Evolutionary conservation across 306 rosid species (phyloP).

Genomic region (Echinosophora koreensis): DNA sequence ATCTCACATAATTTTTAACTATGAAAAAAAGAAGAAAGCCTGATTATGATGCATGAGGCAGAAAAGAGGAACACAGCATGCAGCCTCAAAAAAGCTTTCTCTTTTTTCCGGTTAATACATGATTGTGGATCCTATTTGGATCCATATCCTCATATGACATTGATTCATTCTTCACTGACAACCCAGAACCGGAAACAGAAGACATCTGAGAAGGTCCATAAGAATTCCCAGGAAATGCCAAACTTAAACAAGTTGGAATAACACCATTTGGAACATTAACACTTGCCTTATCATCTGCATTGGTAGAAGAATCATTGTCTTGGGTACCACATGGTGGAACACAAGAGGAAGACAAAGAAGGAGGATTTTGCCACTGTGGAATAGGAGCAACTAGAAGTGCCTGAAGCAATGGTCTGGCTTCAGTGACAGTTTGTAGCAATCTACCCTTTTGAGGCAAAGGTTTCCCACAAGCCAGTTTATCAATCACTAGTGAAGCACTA

Average conservation of each 20-base stretch:
- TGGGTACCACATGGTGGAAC: not conserved
- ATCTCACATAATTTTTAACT: not conserved
- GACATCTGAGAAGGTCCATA: slow-evolving; percentile 27
- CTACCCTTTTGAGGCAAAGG: slow-evolving; percentile 63
- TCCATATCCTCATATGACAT: slow-evolving; percentile 28
- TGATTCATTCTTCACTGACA: slow-evolving; percentile 40
- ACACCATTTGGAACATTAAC: slow-evolving; percentile 22
- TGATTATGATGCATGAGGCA: not conserved
- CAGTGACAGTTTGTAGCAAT: slow-evolving; percentile 54
- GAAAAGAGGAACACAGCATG: not conserved
- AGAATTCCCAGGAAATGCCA: slow-evolving; percentile 53
- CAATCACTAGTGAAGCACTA: slow-evolving; percentile 37
- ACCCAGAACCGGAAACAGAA: not conserved
- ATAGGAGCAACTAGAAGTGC: slow-evolving; percentile 58
- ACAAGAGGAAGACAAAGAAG: slow-evolving; percentile 28
- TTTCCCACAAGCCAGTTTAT: slow-evolving; percentile 45
- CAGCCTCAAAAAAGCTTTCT: slow-evolving; percentile 43
- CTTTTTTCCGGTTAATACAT: slow-evolving; percentile 39
- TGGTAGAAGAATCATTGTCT: not conserved
- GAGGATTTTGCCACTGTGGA: slow-evolving; percentile 60
- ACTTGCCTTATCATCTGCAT: slow-evolving; percentile 19
- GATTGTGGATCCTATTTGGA: slow-evolving; percentile 30
- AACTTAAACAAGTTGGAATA: slow-evolving; percentile 49
- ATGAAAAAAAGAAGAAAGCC: not conserved
- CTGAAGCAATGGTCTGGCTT: slow-evolving; percentile 62